Base-by-base conservation (phyloP, 2,329 filamentous ascomycete species). In the Aspergillus sp. region DNA sequence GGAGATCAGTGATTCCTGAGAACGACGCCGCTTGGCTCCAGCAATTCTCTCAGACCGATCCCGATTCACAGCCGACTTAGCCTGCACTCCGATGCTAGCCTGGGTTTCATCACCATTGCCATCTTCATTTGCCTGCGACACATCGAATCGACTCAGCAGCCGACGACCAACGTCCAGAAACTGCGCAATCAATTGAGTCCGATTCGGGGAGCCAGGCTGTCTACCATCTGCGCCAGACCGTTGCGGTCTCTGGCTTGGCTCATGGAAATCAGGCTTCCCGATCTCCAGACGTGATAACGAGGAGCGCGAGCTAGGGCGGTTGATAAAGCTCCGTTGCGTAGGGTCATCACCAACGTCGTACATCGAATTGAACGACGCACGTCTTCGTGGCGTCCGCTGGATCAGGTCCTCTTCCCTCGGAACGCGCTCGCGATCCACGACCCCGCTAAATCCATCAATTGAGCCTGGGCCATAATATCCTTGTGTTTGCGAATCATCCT, bases 281-380 rank as follows among this genome's bases (percentile, higher is more conserved):
- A 58, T 54, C 42, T 69, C 62, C 27, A 71, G 54, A 49, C 65
- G 66, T 40, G 70, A 73, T 59, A 71, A 57, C 2, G 70, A 72
- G 19, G 67, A 69, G 29, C 69, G 64, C 27, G 70, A 73, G 42
- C 66, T 69, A 12, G 68, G 68, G 5, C 68, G 60, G 46, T 66
- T 61, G 12, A 56, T 49, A 19, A 62, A 54, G 49, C 61, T 65
- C 48, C 57, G 57, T 53, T 73, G 72, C 9, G 76, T 74, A 49
- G 72, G 73, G 48, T 81, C 76, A 42, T 76, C 69, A 9, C 71
- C 70, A 40, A 74, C 71, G 61, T 81, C 74, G 46, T 71, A 66
- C 41, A 71, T 66, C 27, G 71, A 71, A 54, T 74, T 76, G 52
- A 81, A 79, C 29, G 78, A 81, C 9, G 75, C 76, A 44, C 77